These are phyloP conservation scores for Pinus tabuliformis DNA, from an alignment of 75 land plant species.

Conservation along the genomic window DNA sequence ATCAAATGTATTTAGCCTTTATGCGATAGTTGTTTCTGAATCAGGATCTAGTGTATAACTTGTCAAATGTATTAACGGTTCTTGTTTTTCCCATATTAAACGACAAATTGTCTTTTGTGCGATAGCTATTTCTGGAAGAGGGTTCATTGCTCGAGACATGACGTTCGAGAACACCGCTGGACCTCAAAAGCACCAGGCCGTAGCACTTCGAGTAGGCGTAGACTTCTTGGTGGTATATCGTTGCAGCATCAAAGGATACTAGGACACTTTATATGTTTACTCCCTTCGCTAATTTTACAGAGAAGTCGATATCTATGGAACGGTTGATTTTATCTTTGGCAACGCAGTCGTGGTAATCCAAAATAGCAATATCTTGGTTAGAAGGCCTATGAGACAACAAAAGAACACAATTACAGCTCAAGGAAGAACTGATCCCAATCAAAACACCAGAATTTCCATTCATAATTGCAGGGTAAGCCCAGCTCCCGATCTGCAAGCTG, in stretches of 20 bases:
- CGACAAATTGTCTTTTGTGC: too few species aligned
- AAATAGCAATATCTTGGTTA: conserved; percentile 10
- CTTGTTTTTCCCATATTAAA: too few species aligned
- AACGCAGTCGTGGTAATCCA: conserved; percentile 13
- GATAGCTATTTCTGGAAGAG: conserved; percentile 5
- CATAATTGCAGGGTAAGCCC: conserved; percentile 12
- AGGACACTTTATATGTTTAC: conserved; percentile 19
- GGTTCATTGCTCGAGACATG: conserved; percentile 19
- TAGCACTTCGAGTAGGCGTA: conserved; percentile 28
- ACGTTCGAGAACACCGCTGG: conserved; percentile 33
- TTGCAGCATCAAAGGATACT: conserved; percentile 28
- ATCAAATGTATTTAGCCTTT: too few species aligned
- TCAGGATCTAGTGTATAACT: too few species aligned
- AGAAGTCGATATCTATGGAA: conserved; percentile 9
- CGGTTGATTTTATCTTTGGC: conserved; percentile 17
- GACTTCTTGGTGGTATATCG: conserved; percentile 28
- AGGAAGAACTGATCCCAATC: conserved; percentile 10
- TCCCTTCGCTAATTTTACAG: conserved; percentile 14
- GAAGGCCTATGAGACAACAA: conserved; percentile 1
- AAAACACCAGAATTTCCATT: conserved; percentile 17
- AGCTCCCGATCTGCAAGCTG: neutral
- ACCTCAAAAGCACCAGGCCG: conserved; percentile 32
- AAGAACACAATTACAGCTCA: conserved; percentile 21
- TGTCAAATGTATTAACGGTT: too few species aligned
- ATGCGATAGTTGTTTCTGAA: too few species aligned